These are phyloP conservation scores for Euphorbia celastroides DNA, from an alignment of 441 rosid genomes.

Conservation along the genomic window DNA sequence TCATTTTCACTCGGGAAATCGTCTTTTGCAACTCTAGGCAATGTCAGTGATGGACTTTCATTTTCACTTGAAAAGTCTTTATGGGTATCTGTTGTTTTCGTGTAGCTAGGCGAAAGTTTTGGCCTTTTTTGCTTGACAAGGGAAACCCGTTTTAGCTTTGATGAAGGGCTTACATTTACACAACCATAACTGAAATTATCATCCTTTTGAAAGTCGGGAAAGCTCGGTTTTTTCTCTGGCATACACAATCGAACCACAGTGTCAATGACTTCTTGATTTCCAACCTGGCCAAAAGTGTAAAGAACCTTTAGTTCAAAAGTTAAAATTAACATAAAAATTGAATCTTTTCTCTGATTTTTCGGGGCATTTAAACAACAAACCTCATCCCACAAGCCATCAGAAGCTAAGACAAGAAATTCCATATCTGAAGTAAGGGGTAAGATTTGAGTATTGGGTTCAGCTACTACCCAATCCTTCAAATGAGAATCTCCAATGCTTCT, in stretches of 20 bases:
- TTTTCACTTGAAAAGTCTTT: constrained; percentile 28
- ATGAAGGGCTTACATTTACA: constrained; percentile 64
- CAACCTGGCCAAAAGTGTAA: constrained; percentile 44
- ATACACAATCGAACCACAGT: constrained; percentile 28
- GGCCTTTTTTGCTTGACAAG: constrained; percentile 40
- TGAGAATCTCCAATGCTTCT: constrained; percentile 89
- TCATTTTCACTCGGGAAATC: constrained; percentile 32
- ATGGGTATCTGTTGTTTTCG: background rate
- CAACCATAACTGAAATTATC: constrained; percentile 29
- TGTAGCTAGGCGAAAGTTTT: constrained; percentile 16
- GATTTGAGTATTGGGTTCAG: constrained; percentile 64
- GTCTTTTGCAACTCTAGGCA: constrained; percentile 35
- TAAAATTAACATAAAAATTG: background rate
- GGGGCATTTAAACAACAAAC: constrained; percentile 21
- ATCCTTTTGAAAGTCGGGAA: constrained; percentile 21
- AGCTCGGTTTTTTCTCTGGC: constrained; percentile 32
- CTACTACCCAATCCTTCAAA: constrained; percentile 72
- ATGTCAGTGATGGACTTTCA: constrained; percentile 60
- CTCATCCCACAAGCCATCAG: constrained; percentile 85
- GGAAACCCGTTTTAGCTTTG: constrained; percentile 51
- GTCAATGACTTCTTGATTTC: constrained; percentile 73
- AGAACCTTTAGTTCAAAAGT: too few relatives aligned
- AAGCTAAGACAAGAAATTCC: constrained; percentile 79
- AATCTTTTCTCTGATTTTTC: background rate
- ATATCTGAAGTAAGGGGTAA: constrained; percentile 43